A percentile compares a stretch with the other conserved stretches of the same genome.
Evolutionary conservation across 1,139 yeast species (phyloP).

Genomic region (Geotrichum candidum): DNA sequence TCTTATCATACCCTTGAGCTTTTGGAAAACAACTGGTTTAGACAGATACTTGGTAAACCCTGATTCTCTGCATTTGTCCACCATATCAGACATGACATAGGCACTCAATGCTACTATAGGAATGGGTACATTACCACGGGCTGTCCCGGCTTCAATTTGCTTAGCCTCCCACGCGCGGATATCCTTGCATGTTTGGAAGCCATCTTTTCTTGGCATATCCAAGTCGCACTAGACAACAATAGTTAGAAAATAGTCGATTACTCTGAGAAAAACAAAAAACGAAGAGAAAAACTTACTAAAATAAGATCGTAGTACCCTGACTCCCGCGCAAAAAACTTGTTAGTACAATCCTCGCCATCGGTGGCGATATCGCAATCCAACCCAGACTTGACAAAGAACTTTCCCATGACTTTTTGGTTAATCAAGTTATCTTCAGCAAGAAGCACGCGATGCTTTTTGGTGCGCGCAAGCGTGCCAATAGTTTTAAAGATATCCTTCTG

Average conservation of each 20-base stretch:
- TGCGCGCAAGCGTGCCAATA: slow-evolving; percentile 15
- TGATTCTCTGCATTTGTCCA: slow-evolving; percentile 64
- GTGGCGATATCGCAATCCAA: slow-evolving; percentile 68
- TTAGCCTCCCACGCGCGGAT: slow-evolving; percentile 73
- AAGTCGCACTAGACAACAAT: slow-evolving; percentile 52
- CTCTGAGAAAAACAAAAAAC: background rate
- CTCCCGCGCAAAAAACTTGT: slow-evolving; percentile 37
- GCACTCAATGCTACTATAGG: slow-evolving; percentile 80
- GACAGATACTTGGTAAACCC: slow-evolving; percentile 78
- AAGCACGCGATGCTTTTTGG: slow-evolving; percentile 47
- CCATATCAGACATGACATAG: slow-evolving; percentile 77
- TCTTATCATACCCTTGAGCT: slow-evolving; percentile 24
- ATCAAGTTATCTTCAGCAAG: slow-evolving; percentile 87
- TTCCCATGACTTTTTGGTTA: slow-evolving; percentile 77
- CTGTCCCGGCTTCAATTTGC: slow-evolving; percentile 5
- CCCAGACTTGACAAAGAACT: slow-evolving; percentile 71
- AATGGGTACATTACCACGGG: slow-evolving; percentile 31
- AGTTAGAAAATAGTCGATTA: background rate
- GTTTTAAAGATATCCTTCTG: slow-evolving; percentile 25
- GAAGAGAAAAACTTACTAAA: slow-evolving; percentile 28
- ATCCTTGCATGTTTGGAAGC: slow-evolving; percentile 71
- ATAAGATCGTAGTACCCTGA: slow-evolving; percentile 53
- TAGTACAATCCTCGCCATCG: slow-evolving; percentile 64
- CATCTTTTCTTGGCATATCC: slow-evolving; percentile 84
- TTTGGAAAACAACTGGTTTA: slow-evolving; percentile 47